Conservation (phyloP, 2,329 filamentous ascomycete genomes). For the Aureobasidium mangrovei region DNA sequence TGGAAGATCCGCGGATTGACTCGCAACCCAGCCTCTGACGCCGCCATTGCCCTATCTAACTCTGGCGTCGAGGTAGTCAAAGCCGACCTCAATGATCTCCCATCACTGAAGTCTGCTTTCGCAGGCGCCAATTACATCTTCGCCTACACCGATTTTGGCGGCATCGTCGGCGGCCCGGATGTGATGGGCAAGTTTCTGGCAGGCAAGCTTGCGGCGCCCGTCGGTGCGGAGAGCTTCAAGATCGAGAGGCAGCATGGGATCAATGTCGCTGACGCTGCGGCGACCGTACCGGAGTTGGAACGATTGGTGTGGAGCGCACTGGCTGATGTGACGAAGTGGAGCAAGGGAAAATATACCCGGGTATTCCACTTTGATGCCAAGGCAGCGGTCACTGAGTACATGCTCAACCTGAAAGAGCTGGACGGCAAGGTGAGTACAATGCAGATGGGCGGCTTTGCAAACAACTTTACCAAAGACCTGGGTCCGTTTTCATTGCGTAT, state of each 20-base stretch:
- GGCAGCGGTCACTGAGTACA: no score
- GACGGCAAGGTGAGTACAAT: no score
- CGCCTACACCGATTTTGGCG: conserved; percentile 20
- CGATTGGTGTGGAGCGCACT: conserved; percentile 31
- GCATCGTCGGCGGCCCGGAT: conserved; percentile 15
- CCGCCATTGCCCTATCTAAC: conserved; percentile 25
- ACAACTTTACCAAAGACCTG: no score
- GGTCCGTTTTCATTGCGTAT: no score
- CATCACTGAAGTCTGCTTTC: conserved; percentile 30
- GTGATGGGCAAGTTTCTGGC: conserved; percentile 5
- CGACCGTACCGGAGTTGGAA: conserved; percentile 28
- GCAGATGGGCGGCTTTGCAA: no score
- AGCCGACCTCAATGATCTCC: conserved; percentile 27
- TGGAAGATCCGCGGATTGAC: conserved; percentile 31
- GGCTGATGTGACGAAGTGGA: no score
- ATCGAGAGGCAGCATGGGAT: conserved; percentile 44
- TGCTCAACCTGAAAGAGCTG: no score
- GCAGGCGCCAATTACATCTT: conserved; percentile 32
- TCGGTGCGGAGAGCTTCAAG: conserved; percentile 37
- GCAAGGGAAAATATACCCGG: no score
- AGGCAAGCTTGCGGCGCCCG: conserved; percentile 7
- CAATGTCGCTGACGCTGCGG: conserved; percentile 49
- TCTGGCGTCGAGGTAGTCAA: conserved; percentile 32
- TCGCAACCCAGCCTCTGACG: conserved; percentile 33
- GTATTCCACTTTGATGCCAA: no score